Conservation (phyloP, 441 rosid species). For the Pelargonium exstipulatum region DNA sequence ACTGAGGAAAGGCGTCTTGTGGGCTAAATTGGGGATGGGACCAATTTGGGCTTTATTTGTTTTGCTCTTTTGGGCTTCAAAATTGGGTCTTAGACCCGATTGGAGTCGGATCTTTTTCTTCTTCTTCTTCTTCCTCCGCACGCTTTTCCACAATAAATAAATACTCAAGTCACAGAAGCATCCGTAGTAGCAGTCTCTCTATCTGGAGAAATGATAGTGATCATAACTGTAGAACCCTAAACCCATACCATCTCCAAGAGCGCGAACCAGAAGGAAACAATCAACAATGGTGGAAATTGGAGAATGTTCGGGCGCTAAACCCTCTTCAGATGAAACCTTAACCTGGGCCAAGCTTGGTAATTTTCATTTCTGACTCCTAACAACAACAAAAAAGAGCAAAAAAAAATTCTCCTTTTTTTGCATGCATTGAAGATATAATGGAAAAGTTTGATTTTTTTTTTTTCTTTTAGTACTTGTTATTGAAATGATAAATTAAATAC, state of each 20-base stretch:
- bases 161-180: too few relatives aligned
- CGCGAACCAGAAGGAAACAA: background rate
- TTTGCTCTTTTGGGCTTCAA: too few relatives aligned
- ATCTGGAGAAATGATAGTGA: too few relatives aligned
- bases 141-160: background rate
- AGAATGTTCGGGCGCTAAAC: constrained; percentile 38
- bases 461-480: too few relatives aligned
- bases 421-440: too few relatives aligned
- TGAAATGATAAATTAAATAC: too few relatives aligned
- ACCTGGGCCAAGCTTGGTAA: constrained; percentile 78
- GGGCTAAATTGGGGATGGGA: too few relatives aligned
- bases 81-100: too few relatives aligned
- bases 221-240: constrained; percentile 5
- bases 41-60: too few relatives aligned
- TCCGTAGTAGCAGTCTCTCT: too few relatives aligned
- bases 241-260: background rate
- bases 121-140: background rate
- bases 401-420: background rate
- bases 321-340: constrained; percentile 22
- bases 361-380: background rate
- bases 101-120: background rate
- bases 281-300: constrained; percentile 37
- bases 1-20: too few relatives aligned
- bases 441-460: too few relatives aligned
- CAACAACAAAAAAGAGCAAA: background rate